Percentiles rank a stretch among this genome's conserved stretches.
phyloP scores from a whole-genome alignment of 805 yeast species.

The Starmerella apicola region DNA sequence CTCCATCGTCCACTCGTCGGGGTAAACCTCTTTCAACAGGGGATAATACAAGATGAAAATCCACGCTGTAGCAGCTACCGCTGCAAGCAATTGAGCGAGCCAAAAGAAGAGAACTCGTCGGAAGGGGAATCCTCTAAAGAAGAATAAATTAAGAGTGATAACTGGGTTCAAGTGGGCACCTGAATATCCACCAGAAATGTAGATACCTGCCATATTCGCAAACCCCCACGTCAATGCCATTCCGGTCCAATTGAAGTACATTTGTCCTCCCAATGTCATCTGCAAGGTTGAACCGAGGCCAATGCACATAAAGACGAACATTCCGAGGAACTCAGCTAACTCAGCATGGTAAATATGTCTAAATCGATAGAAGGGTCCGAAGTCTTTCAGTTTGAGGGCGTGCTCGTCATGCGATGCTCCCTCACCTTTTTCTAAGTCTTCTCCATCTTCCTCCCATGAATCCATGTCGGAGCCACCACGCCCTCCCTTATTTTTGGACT shows the following conservation, averaged over 20 bases:
- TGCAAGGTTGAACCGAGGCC: conserved; percentile 43
- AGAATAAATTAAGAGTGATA: conserved; percentile 36
- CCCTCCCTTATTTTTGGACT: background rate
- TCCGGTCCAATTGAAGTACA: conserved; percentile 33
- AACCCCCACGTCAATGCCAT: conserved; percentile 43
- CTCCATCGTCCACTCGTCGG: conserved; percentile 11
- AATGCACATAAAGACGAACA: conserved; percentile 33
- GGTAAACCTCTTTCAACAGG: conserved; percentile 27
- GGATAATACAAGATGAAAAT: conserved; percentile 36
- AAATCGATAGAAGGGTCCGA: conserved; percentile 1
- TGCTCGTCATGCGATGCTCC: background rate
- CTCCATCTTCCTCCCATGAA: conserved; percentile 1
- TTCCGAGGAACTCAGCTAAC: conserved; percentile 42
- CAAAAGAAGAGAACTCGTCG: conserved; percentile 36
- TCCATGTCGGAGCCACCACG: too few relatives aligned
- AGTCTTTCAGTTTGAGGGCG: conserved; percentile 3
- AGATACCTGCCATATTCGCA: conserved; percentile 41
- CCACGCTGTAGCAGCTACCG: conserved; percentile 29
- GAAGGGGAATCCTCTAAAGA: conserved; percentile 42
- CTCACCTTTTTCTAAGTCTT: background rate
- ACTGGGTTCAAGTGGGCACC: conserved; percentile 49
- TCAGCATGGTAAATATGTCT: conserved; percentile 6
- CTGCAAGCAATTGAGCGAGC: conserved; percentile 39
- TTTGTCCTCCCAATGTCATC: conserved; percentile 29
- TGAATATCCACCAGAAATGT: conserved; percentile 41